Evolutionary conservation across 2,329 filamentous ascomycete genomes (phyloP).

Genomic region (Fusarium mundagurra): DNA sequence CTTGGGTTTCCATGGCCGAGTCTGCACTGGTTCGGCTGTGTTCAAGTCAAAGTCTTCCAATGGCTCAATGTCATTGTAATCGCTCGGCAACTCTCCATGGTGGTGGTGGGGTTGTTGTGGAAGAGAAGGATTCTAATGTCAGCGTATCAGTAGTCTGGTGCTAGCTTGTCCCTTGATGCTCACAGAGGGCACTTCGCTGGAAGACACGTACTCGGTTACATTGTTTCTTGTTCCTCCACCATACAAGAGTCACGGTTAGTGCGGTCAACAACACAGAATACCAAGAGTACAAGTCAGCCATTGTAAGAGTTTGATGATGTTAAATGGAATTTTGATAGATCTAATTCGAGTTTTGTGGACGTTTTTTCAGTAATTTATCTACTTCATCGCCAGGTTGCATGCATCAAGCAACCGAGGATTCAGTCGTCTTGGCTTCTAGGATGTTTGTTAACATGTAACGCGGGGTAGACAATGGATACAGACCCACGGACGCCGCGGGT

Average conservation of each 20-base stretch:
- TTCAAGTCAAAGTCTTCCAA: not conserved
- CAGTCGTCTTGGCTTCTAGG: rapidly evolving
- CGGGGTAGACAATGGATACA: not conserved
- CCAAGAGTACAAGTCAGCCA: not conserved
- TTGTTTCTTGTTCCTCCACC: not conserved
- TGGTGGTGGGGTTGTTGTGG: not conserved
- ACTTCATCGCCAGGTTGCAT: not conserved
- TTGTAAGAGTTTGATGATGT: not conserved
- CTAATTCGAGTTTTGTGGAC: rapidly evolving
- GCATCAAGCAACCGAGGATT: not conserved
- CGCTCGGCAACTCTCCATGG: not conserved
- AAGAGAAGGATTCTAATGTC: not conserved
- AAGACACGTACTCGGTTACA: not conserved
- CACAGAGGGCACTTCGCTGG: rapidly evolving
- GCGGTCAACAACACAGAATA: not conserved
- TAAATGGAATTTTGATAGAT: not conserved
- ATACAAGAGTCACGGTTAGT: not conserved
- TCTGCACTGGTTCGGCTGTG: not conserved
- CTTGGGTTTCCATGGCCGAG: not conserved
- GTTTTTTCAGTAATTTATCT: not conserved
- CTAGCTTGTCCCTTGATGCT: no score
- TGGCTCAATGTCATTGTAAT: not conserved
- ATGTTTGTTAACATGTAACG: not conserved
- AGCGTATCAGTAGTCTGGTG: not conserved
- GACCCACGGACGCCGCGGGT: not conserved